These are phyloP conservation scores for Auricularia sp. DNA, from an alignment of 768 basidiomycete species.

Conservation along the genomic window DNA sequence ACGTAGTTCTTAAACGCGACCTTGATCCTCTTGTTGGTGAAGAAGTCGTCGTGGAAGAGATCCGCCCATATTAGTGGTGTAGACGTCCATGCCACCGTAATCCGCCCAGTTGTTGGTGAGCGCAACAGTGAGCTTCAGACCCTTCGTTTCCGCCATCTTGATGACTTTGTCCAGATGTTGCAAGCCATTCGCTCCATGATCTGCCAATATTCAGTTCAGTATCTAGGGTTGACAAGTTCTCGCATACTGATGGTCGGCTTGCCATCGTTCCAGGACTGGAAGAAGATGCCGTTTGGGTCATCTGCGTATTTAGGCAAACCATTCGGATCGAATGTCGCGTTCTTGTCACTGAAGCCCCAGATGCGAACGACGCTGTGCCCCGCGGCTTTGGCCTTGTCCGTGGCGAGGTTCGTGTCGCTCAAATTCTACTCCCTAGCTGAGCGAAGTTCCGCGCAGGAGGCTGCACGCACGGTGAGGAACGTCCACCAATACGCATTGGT, in stretches of 20 bases:
- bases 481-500: conserved; percentile 7
- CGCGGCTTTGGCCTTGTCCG: conserved; percentile 11
- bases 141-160: conserved; percentile 9
- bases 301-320: conserved; percentile 9
- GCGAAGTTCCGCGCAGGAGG: neutral
- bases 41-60: conserved; percentile 14
- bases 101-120: conserved; percentile 13
- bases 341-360: conserved; percentile 12
- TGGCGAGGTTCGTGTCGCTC: conserved; percentile 9
- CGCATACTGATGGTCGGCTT: conserved; percentile 9
- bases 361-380: conserved; percentile 8
- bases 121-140: conserved; percentile 12
- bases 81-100: conserved; percentile 12
- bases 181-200: conserved; percentile 9
- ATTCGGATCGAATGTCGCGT: conserved; percentile 7
- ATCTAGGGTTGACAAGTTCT: neutral
- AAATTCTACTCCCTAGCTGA: neutral
- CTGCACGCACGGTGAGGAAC: neutral
- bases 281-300: conserved; percentile 11
- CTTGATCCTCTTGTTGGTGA: conserved; percentile 11
- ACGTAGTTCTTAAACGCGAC: conserved; percentile 13
- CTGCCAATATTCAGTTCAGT: neutral
- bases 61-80: conserved; percentile 9
- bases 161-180: conserved; percentile 12
- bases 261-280: conserved; percentile 8